phyloP scores from a whole-genome alignment of 179 eudicot genomes.

The Patellifolia procumbens region DNA sequence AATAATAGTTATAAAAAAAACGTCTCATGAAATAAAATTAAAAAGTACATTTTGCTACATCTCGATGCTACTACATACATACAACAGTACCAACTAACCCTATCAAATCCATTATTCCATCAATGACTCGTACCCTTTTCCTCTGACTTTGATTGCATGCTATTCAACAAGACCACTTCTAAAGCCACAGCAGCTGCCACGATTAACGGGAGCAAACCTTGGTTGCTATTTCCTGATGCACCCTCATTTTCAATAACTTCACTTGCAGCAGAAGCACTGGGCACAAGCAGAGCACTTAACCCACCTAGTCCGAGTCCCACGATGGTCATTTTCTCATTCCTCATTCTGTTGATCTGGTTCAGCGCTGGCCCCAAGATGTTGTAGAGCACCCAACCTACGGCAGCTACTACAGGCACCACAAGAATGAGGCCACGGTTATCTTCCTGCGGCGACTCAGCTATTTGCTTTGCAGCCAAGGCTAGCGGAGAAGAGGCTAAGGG shows the following conservation, averaged over 20 bases:
- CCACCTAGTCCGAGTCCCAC: constrained; percentile 33
- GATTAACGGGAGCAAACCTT: constrained; percentile 20
- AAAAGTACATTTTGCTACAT: background rate
- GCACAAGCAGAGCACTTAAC: constrained; percentile 5
- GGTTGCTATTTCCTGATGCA: constrained; percentile 12
- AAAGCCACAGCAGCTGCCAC: constrained; percentile 33
- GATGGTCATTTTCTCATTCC: constrained; percentile 24
- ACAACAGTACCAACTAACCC: background rate
- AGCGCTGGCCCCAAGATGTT: constrained; percentile 37
- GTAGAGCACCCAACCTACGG: constrained; percentile 37
- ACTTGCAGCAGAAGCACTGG: constrained; percentile 22
- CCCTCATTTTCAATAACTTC: constrained; percentile 28
- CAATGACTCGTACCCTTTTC: constrained; percentile 15
- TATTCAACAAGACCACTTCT: constrained; percentile 32
- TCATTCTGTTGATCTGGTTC: constrained; percentile 39
- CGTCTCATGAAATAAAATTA: background rate
- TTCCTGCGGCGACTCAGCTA: constrained; percentile 34
- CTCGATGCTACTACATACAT: background rate
- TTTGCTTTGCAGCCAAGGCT: constrained; percentile 38
- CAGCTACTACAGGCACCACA: constrained; percentile 32
- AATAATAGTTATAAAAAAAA: too few relatives aligned
- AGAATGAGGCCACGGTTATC: constrained; percentile 34
- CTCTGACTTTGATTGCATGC: constrained; percentile 26
- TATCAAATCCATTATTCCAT: background rate
- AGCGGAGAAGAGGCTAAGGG: constrained; percentile 28